phyloP scores from a whole-genome alignment of 75 land plant species.

The Cunninghamia lanceolata region DNA sequence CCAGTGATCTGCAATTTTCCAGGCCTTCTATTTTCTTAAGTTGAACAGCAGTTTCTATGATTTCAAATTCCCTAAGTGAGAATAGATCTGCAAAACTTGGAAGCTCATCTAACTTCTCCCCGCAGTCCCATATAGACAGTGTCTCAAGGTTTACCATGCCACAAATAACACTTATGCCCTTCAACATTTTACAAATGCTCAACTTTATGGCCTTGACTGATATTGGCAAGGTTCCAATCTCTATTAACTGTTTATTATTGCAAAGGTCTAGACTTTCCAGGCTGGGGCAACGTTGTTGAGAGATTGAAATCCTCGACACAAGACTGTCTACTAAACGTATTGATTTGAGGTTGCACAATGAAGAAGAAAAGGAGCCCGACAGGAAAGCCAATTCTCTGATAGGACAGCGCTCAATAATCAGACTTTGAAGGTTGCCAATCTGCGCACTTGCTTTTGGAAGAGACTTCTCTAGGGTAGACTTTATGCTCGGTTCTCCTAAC shows the following conservation, averaged over 20 bases:
- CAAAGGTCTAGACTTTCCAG: background rate
- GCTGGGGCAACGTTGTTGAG: background rate
- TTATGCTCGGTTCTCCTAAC: background rate
- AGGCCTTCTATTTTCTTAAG: background rate
- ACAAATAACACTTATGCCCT: background rate
- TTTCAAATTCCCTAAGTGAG: background rate
- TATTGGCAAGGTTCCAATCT: background rate
- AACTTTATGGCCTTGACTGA: background rate
- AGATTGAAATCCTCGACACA: background rate
- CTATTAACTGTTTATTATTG: background rate
- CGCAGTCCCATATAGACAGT: background rate
- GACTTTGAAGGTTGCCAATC: too few relatives aligned
- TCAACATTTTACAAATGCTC: background rate
- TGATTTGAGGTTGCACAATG: background rate
- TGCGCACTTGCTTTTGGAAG: background rate
- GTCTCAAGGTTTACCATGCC: background rate
- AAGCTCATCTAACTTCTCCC: background rate
- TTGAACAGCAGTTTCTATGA: too few relatives aligned
- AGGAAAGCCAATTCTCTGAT: background rate
- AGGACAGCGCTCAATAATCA: too few relatives aligned
- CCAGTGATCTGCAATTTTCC: background rate
- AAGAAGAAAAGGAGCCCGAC: background rate
- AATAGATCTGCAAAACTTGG: background rate
- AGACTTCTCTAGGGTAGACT: background rate
- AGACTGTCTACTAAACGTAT: background rate